Conservation (phyloP, 192 early-diverging fungal species). For the Mortierella claussenii region DNA sequence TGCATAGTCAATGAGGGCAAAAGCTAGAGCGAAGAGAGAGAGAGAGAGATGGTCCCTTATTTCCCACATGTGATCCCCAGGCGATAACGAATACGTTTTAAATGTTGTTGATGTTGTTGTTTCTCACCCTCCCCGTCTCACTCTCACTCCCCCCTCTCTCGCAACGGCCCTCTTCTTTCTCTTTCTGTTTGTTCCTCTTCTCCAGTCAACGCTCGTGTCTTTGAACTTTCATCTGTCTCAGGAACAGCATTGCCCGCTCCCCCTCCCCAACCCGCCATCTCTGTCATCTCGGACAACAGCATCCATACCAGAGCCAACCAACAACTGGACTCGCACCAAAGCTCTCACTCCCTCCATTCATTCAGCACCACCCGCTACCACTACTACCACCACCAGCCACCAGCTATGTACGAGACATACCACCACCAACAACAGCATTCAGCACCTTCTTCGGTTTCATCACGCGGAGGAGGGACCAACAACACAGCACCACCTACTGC, state of each 20-base stretch:
- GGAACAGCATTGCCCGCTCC: neutral
- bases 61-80: too few relatives aligned
- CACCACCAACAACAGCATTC: slow-evolving; percentile 17
- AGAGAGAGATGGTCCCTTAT: too few relatives aligned
- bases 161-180: neutral
- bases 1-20: too few relatives aligned
- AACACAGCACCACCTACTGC: neutral
- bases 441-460: neutral
- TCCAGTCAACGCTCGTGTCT: neutral
- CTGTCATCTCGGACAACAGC: too few relatives aligned
- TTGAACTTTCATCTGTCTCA: neutral
- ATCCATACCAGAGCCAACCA: too few relatives aligned
- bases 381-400: too few relatives aligned
- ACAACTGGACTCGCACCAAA: neutral
- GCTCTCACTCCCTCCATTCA: neutral
- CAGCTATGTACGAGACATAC: slow-evolving; percentile 16
- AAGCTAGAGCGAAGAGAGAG: too few relatives aligned
- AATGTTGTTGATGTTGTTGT: too few relatives aligned
- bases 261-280: neutral
- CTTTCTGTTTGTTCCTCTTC: neutral
- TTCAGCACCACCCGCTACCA: too few relatives aligned
- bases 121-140: neutral
- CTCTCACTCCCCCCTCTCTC: neutral
- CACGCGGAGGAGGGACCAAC: neutral
- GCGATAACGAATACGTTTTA: too few relatives aligned